Evolutionary conservation across 78 protist genomes (phyloP).

Genomic region (Speleostelium caveatum): DNA sequence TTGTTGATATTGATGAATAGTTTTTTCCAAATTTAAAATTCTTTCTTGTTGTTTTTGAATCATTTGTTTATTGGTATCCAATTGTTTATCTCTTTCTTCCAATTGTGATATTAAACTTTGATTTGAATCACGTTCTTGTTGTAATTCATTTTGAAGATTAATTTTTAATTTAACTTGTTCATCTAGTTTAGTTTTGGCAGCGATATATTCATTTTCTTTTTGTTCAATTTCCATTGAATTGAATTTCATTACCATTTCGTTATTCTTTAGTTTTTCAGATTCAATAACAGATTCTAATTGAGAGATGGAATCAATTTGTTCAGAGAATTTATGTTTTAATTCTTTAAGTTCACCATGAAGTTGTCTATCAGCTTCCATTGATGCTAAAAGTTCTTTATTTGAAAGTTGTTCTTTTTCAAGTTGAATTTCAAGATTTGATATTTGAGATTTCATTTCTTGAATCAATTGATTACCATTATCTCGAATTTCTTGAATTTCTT

Average conservation of each 20-base stretch:
- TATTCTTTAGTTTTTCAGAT: not conserved
- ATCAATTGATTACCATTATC: not conserved
- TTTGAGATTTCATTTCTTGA: not conserved
- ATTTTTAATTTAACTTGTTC: constrained; percentile 26
- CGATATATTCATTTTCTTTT: not conserved
- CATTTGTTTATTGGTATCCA: not conserved
- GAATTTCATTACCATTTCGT: no score
- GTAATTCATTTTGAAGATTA: not conserved
- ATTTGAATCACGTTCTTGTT: constrained; percentile 35
- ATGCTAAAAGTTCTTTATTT: not conserved
- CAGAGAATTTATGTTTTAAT: not conserved
- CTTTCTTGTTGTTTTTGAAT: constrained; percentile 9
- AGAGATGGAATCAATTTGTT: not conserved
- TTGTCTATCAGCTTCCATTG: not conserved
- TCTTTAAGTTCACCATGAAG: not conserved
- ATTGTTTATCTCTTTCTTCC: constrained; percentile 29
- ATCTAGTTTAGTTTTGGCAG: not conserved
- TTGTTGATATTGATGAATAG: constrained; percentile 7
- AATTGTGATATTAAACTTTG: constrained; percentile 3
- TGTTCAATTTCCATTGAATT: not conserved
- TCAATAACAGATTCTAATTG: no score
- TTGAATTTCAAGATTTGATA: not conserved
- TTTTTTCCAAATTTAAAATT: not conserved
- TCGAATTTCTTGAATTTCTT: not conserved
- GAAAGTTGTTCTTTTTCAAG: not conserved